Evolutionary conservation across 2,329 filamentous ascomycete genomes (phyloP), one percentile per base, ranked within the genome.

Genomic region (Aureobasidium vineae): DNA sequence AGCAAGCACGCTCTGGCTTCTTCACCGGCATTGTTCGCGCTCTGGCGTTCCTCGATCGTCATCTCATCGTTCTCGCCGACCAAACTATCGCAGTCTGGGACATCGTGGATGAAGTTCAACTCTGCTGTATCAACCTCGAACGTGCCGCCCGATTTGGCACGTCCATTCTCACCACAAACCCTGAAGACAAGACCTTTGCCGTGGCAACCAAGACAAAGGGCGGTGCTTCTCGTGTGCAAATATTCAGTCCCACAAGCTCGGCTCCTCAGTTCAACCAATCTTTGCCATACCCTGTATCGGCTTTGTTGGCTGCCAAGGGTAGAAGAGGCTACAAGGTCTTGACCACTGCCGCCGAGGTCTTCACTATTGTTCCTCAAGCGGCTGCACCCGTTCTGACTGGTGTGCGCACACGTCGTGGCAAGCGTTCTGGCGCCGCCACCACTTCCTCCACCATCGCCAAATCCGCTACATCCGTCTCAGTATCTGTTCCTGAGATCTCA

Each of bases 31-130:
- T 92, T 8, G 84, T 87, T 8, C 70, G 70, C 66, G 86, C 85
- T n/a, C 78, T 96, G 36, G 86, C 83, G 5, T 88, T 96, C 63
- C 78, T 95, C 2, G 88, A 87, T 2, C 87, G 88, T 28, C 88
- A 89, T 73, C 79, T 99, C 21, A 82, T 98, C 66, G 84, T 90
- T 53, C 80, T 97, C 1, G 91, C 91, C 0, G 83, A 89, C 0
- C 83, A 89, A 50, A 84, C 86, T 33, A 82, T 97, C 10, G 83
- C 86, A 47, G 88, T 97, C 41, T 97, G 92, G 82, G 90, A 99
- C 75, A 84, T 96, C 13, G 90, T 98, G 8, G 83, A 87, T 60
- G 90, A 96, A 72, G 84, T 88, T 71, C 82, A 93, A 54, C 84
- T 86, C 41, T 92, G 89, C 73, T 86, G 86, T 57, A 81, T 90